Evolutionary conservation across 2,329 filamentous ascomycete species (phyloP).

Genomic region (Pestalotiopsis sp.): DNA sequence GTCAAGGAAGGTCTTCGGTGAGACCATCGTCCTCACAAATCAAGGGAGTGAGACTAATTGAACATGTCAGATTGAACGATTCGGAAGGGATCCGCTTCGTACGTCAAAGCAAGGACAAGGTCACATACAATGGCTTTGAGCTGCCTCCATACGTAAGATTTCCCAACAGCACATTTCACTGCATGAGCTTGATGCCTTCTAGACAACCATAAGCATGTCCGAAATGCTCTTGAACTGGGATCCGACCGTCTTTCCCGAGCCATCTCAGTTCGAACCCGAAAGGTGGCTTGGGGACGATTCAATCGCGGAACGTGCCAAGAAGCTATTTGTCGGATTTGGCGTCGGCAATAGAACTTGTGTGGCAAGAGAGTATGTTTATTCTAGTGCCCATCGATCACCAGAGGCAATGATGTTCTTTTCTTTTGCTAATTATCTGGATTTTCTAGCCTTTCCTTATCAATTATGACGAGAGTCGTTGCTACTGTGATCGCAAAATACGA

Average conservation of each 20-base stretch:
- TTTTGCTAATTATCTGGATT: not conserved
- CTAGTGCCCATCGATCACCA: not conserved
- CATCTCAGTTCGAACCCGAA: conserved; percentile 1
- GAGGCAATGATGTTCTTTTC: not conserved
- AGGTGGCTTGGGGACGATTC: conserved; percentile 5
- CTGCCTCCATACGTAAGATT: conserved; percentile 1
- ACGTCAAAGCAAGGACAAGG: conserved; percentile 1
- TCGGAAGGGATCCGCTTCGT: conserved; percentile 5
- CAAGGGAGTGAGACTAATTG: not conserved
- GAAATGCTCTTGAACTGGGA: conserved; percentile 11
- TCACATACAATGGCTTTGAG: not conserved
- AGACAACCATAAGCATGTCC: conserved; percentile 12
- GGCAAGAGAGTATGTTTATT: not conserved
- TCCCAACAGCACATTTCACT: not conserved
- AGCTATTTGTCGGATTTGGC: conserved; percentile 1
- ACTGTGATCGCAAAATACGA: not conserved
- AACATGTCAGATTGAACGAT: not conserved
- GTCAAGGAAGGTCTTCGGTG: conserved; percentile 2
- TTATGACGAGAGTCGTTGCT: conserved; percentile 7
- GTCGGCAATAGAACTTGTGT: conserved; percentile 4
- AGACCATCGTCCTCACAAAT: not conserved
- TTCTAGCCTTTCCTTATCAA: conserved; percentile 3
- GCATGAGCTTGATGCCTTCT: not conserved
- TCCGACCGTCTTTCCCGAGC: not conserved
- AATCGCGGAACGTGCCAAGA: conserved; percentile 1